Percentiles rank a stretch among this genome's conserved stretches.
phyloP scores from a whole-genome alignment of 495 filamentous ascomycete genomes.

The Chlorociboria aeruginascens region DNA sequence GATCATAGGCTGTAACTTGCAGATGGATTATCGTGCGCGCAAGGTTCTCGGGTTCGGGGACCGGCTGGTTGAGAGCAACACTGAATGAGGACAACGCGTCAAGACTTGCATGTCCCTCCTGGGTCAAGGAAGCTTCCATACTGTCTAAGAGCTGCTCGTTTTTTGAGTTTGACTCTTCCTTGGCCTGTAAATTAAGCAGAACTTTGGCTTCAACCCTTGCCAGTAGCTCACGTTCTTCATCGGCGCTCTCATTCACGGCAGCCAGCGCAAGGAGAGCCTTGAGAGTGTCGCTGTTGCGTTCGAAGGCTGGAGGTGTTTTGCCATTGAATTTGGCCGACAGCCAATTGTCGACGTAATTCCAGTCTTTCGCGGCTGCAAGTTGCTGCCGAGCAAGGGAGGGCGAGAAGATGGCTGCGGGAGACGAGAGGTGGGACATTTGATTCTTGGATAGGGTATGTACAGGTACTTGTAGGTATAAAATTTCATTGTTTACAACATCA shows the following conservation, averaged over 20 bases:
- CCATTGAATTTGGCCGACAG: constrained; percentile 55
- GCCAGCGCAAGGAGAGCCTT: constrained; percentile 64
- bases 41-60: constrained; percentile 24
- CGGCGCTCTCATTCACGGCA: constrained; percentile 65
- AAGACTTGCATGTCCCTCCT: constrained; percentile 32
- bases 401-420: constrained; percentile 55
- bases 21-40: constrained; percentile 27
- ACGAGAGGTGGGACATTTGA: constrained; percentile 36
- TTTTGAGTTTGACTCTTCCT: constrained; percentile 14
- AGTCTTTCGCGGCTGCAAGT: constrained; percentile 62
- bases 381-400: constrained; percentile 56
- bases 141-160: constrained; percentile 20
- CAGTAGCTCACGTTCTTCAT: constrained; percentile 56
- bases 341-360: constrained; percentile 80
- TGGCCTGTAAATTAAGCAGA: constrained; percentile 29
- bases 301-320: constrained; percentile 52
- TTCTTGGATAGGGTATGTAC: neutral
- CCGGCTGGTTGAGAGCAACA: constrained; percentile 21
- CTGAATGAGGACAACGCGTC: constrained; percentile 28
- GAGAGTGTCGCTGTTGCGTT: constrained; percentile 76
- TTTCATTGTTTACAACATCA: neutral
- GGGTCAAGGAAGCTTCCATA: constrained; percentile 28
- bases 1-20: constrained; percentile 22
- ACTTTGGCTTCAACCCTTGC: constrained; percentile 47
- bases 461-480: too few relatives aligned